A percentile compares a stretch with the other conserved stretches of the same genome.
phyloP scores from a whole-genome alignment of 257 asterid genomes.

The Solanum dulcamara region DNA sequence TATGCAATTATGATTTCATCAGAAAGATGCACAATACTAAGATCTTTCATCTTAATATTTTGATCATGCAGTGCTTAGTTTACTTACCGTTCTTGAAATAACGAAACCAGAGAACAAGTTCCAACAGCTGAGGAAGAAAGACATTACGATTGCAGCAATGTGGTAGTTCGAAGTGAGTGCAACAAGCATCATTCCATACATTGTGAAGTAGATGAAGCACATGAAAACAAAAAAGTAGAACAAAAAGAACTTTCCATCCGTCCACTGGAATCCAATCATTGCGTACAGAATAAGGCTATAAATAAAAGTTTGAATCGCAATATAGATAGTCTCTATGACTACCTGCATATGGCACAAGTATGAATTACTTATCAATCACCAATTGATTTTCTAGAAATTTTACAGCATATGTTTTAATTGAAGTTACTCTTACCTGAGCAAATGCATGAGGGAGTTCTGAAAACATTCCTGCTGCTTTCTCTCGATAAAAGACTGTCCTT shows the following conservation, averaged over 20 bases:
- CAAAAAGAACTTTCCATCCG: slow-evolving; percentile 40
- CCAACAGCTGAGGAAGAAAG: slow-evolving; percentile 91
- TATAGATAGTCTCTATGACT: slow-evolving; percentile 53
- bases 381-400: background rate
- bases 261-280: slow-evolving; percentile 78
- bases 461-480: slow-evolving; percentile 80
- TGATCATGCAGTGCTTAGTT: background rate
- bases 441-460: slow-evolving; percentile 78
- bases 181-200: slow-evolving; percentile 83
- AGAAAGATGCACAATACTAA: background rate
- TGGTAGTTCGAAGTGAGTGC: slow-evolving; percentile 72
- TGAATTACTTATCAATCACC: background rate
- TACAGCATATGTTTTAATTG: background rate
- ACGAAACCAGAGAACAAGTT: slow-evolving; percentile 72
- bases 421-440: slow-evolving; percentile 25
- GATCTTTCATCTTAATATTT: background rate
- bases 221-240: slow-evolving; percentile 65
- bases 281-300: slow-evolving; percentile 68
- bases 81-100: slow-evolving; percentile 62
- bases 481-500: slow-evolving; percentile 78
- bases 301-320: slow-evolving; percentile 45
- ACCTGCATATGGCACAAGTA: slow-evolving; percentile 26
- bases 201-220: slow-evolving; percentile 73
- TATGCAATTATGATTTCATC: background rate
- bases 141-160: slow-evolving; percentile 72